phyloP scores from a whole-genome alignment of 257 asterid species.

The Craterostigma plantagineum region DNA sequence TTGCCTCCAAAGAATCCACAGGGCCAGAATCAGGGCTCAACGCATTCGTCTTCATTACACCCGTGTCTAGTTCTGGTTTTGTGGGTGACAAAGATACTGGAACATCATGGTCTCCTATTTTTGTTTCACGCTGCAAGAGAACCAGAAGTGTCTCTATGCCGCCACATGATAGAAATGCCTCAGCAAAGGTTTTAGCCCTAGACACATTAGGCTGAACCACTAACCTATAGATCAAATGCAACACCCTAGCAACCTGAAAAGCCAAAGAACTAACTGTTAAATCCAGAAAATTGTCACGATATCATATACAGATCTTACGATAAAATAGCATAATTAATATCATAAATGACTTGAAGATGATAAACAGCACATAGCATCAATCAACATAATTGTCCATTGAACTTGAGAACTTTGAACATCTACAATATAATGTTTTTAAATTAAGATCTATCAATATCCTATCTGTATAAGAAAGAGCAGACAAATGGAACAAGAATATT shows the following conservation, averaged over 20 bases:
- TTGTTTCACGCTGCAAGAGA: constrained; percentile 90
- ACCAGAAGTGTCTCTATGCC: constrained; percentile 96
- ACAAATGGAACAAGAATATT: too few relatives aligned
- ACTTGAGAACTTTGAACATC: too few relatives aligned
- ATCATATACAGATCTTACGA: background rate
- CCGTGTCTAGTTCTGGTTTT: constrained; percentile 22
- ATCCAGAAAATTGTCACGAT: constrained; percentile 1
- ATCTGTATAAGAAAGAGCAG: too few relatives aligned
- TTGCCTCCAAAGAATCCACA: constrained; percentile 22
- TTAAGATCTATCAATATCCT: too few relatives aligned
- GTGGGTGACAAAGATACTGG: constrained; percentile 23
- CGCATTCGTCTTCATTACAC: constrained; percentile 4
- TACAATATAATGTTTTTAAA: too few relatives aligned
- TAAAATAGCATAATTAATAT: too few relatives aligned
- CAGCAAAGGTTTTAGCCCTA: constrained; percentile 80
- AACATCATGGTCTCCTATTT: constrained; percentile 54
- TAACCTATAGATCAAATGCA: constrained; percentile 80
- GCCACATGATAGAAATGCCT: constrained; percentile 83
- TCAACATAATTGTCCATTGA: too few relatives aligned
- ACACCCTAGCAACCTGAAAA: constrained; percentile 86
- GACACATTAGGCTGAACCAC: constrained; percentile 83
- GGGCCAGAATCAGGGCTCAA: constrained; percentile 24
- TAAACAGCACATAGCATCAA: too few relatives aligned
- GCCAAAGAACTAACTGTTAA: too few relatives aligned
- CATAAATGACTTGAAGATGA: too few relatives aligned